Evolutionary conservation across 441 rosid species (phyloP).

Genomic region (Adansonia grandidieri): DNA sequence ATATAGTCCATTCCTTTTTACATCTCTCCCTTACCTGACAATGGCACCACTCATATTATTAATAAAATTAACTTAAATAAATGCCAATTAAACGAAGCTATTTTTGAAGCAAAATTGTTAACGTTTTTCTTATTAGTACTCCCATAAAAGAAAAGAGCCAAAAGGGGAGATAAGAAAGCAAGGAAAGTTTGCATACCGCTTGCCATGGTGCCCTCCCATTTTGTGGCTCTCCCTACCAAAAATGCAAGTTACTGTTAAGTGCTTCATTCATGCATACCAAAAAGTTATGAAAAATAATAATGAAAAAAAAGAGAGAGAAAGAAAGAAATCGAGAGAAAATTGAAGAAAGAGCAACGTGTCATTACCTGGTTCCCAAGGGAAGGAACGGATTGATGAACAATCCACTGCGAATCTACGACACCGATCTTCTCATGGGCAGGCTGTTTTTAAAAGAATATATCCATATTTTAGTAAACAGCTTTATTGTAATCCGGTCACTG

Average conservation of each 20-base stretch:
- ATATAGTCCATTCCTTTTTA: constrained; percentile 82
- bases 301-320: background rate
- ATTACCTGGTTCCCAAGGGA: constrained; percentile 91
- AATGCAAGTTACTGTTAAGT: constrained; percentile 13
- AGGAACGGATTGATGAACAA: constrained; percentile 90
- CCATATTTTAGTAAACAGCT: background rate
- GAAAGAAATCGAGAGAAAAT: background rate
- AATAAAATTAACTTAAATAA: background rate
- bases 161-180: background rate
- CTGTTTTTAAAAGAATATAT: constrained; percentile 43
- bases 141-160: background rate
- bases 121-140: no score
- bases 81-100: background rate
- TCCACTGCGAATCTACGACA: constrained; percentile 97
- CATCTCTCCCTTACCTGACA: constrained; percentile 86
- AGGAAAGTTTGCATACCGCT: constrained; percentile 59
- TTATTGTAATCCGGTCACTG: background rate
- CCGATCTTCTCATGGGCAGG: constrained; percentile 99
- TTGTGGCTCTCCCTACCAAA: constrained; percentile 66
- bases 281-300: background rate
- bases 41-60: constrained; percentile 30
- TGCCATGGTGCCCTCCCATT: constrained; percentile 79
- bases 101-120: no score
- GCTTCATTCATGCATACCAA: constrained; percentile 12
- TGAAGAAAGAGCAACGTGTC: background rate